Percentiles rank a stretch among this genome's conserved stretches.
Evolutionary conservation across 2,329 filamentous ascomycete species (phyloP).

Genomic region (Fusarium luffae): DNA sequence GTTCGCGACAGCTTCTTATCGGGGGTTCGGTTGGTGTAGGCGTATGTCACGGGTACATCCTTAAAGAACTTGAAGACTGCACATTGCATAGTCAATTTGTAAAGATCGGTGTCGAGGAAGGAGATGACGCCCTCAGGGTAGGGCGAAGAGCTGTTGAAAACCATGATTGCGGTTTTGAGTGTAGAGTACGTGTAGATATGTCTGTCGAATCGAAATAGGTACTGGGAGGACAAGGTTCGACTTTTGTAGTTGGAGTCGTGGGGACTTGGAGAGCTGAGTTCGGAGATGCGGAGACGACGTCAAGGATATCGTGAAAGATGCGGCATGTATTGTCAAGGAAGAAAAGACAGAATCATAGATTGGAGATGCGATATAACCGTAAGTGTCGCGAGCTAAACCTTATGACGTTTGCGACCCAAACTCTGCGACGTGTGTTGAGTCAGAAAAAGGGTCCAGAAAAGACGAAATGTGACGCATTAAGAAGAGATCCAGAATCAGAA

Average conservation of each 20-base stretch:
- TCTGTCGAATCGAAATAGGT: not conserved
- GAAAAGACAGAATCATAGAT: conserved; percentile 8
- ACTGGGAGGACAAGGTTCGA: not conserved
- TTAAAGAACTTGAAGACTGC: conserved; percentile 93
- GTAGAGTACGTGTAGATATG: not conserved
- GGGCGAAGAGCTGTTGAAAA: conserved; percentile 73
- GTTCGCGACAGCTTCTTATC: conserved; percentile 88
- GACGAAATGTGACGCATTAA: conserved; percentile 35
- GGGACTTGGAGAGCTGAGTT: conserved; percentile 2
- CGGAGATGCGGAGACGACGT: conserved; percentile 33
- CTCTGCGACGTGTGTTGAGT: conserved; percentile 9
- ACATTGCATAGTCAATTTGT: conserved; percentile 99
- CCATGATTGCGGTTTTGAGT: conserved; percentile 57
- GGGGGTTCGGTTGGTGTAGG: conserved; percentile 94
- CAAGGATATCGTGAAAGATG: conserved; percentile 9
- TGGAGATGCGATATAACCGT: not conserved
- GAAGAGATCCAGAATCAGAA: conserved; percentile 25
- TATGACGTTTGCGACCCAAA: conserved; percentile 5
- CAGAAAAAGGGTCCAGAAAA: conserved; percentile 10
- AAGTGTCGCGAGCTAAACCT: not conserved
- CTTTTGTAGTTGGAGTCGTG: not conserved
- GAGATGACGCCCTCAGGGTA: conserved; percentile 83
- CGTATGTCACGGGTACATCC: conserved; percentile 84
- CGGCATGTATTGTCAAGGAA: not conserved
- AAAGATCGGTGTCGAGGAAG: conserved; percentile 85